Evolutionary conservation across 352 stramenopile genomes (phyloP).

Genomic region (Pythium guiyangense): DNA sequence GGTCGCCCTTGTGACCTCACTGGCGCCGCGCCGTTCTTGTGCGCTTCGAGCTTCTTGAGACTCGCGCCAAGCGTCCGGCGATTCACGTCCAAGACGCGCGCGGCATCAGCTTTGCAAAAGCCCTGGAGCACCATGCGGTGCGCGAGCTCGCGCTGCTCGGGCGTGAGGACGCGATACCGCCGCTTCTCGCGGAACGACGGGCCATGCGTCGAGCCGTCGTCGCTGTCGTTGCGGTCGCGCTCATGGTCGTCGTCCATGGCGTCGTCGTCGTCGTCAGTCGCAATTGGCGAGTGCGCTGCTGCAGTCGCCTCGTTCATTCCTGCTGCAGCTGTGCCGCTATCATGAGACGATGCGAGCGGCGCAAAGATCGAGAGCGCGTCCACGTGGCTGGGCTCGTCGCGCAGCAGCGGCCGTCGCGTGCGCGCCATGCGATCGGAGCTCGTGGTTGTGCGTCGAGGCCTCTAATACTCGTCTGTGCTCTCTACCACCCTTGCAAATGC

Average conservation of each 20-base stretch:
- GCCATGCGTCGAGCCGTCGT: background rate
- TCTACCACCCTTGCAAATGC: no score
- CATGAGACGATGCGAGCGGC: no score
- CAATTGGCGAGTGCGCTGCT: no score
- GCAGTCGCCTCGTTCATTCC: no score
- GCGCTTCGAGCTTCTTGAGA: background rate
- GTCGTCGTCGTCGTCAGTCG: no score
- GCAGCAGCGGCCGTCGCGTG: no score
- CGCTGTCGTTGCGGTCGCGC: background rate
- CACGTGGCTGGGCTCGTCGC: no score
- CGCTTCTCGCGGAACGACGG: background rate
- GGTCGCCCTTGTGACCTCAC: background rate
- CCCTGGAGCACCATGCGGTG: background rate
- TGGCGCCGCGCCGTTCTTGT: background rate
- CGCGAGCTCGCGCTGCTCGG: background rate
- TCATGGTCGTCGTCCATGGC: background rate
- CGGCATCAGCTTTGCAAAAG: background rate
- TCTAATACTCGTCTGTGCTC: no score
- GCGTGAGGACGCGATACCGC: background rate
- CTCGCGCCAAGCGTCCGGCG: conserved; percentile 4
- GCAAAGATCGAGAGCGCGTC: no score
- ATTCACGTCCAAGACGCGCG: conserved; percentile 3
- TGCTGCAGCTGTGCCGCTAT: no score
- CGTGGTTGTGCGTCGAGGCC: no score
- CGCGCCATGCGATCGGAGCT: no score